These are phyloP conservation scores for Myxozyma sirexii DNA, from an alignment of 805 yeast species.

Conservation along the genomic window DNA sequence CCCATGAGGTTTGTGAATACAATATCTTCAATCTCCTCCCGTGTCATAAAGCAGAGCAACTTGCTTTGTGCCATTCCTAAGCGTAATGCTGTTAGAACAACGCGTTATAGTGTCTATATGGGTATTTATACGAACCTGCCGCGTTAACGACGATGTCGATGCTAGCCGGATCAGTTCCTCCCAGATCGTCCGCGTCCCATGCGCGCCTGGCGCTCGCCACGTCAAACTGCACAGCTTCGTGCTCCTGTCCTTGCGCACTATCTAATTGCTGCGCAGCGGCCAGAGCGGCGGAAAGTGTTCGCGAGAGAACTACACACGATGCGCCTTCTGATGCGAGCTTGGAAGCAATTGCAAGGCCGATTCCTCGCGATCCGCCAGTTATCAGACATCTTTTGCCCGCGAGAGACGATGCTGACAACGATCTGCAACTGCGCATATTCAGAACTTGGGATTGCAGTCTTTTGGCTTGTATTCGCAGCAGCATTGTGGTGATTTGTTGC, in stretches of 20 bases:
- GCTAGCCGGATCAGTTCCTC: conserved; percentile 8
- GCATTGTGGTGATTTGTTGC: background rate
- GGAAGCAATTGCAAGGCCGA: conserved; percentile 61
- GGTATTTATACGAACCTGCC: too few species aligned
- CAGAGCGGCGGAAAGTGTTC: conserved; percentile 48
- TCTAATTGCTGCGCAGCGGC: conserved; percentile 34
- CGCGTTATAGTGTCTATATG: background rate
- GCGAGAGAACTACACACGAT: conserved; percentile 54
- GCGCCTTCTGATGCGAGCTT: conserved; percentile 56
- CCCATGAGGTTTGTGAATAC: conserved; percentile 60
- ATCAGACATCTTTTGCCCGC: conserved; percentile 20
- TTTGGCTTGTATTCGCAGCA: background rate
- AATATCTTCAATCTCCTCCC: conserved; percentile 50
- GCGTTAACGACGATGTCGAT: conserved; percentile 56
- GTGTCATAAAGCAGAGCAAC: conserved; percentile 50
- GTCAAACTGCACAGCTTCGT: conserved; percentile 25
- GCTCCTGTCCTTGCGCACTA: conserved; percentile 13
- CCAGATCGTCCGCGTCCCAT: conserved; percentile 26
- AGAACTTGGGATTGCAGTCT: background rate
- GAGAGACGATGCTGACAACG: background rate
- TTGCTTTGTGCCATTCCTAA: conserved; percentile 61
- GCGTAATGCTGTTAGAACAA: conserved; percentile 24
- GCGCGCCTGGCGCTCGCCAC: conserved; percentile 14
- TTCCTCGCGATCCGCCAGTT: conserved; percentile 67
- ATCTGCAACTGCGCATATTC: background rate